These are phyloP conservation scores for Zymoseptoria ardabiliae DNA, from an alignment of 2,329 filamentous ascomycete species.

Conservation along the genomic window DNA sequence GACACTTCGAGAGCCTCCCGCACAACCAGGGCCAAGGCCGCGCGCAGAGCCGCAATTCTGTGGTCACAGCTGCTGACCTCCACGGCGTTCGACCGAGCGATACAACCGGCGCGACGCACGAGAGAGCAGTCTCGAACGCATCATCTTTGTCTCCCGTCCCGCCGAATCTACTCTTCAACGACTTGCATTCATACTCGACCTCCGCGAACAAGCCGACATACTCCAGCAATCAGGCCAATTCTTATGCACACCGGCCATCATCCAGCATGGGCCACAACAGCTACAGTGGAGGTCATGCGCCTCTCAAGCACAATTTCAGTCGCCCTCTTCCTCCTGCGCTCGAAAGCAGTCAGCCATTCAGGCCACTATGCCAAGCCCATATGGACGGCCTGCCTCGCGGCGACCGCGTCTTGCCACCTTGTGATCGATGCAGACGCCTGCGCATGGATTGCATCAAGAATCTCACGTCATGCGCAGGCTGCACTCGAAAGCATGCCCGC, in stretches of 20 bases:
- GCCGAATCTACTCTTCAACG: slow-evolving; percentile 14
- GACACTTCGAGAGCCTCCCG: slow-evolving; percentile 55
- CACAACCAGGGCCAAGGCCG: slow-evolving; percentile 38
- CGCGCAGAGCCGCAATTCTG: slow-evolving; percentile 20
- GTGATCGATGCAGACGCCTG: slow-evolving; percentile 72
- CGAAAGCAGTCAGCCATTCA: slow-evolving; percentile 31
- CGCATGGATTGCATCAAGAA: slow-evolving; percentile 80
- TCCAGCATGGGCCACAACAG: slow-evolving; percentile 17
- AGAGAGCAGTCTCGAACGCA: slow-evolving; percentile 17
- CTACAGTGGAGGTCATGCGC: slow-evolving; percentile 11
- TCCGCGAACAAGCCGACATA: slow-evolving; percentile 8
- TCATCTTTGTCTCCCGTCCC: slow-evolving; percentile 28
- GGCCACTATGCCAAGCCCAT: slow-evolving; percentile 41
- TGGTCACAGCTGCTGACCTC: slow-evolving; percentile 4
- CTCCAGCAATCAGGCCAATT: slow-evolving; percentile 1
- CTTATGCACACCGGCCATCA: slow-evolving; percentile 19
- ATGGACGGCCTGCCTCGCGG: slow-evolving; percentile 71
- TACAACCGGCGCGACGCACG: slow-evolving; percentile 4
- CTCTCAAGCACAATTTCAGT: slow-evolving; percentile 32
- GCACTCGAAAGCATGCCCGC: slow-evolving; percentile 84
- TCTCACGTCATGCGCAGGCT: slow-evolving; percentile 76
- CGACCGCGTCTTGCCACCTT: slow-evolving; percentile 70
- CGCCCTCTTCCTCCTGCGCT: slow-evolving; percentile 30
- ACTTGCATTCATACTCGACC: slow-evolving; percentile 18
- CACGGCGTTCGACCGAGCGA: slow-evolving; percentile 3